Evolutionary conservation across 2,329 filamentous ascomycete species (phyloP), one percentile per base, ranked within the genome.

Genomic region (Tolypocladium nubicola): DNA sequence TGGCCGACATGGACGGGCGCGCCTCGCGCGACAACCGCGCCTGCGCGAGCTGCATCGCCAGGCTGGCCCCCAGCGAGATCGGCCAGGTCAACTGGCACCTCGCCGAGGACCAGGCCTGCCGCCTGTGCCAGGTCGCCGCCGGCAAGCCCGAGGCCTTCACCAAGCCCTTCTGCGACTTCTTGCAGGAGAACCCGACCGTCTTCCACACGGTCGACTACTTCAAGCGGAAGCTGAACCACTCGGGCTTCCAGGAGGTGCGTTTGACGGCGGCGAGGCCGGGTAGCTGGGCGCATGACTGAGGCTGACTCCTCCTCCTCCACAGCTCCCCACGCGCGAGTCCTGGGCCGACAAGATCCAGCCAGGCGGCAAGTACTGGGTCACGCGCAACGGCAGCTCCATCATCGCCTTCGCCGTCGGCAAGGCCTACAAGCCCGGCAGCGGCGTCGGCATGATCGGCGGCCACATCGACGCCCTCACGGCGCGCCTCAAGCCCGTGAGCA

Each of bases 401-500:
- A 89, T 96, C 65, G 89, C 91, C 9, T 97, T 97, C 73, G 82
- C 83, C 4, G 82, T 97, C 57, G 93, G 93, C 57, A 83, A 83
- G 55, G 80, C 86, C 3, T 97, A 96, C 71, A 80, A 88, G 72
- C 81, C 87, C 55, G 93, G 93, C 10, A 92, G 95, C 66, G 93
- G 93, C 53, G 81, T 93, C 54, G 90, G 87, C 57, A 92, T 97
- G 73, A 80, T 97, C 52, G 94, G 89, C 3, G 92, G 92, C 9
- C 94, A 97, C 72, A 88, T 97, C 61, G 94, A 97, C 73, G 92
- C 93, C 52, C 76, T 97, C 56, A 96, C 92, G 19, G 89, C 92
- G 21, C 89, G 86, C 72, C 76, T 97, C 65, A 97, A 97, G 84
- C 93, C 94, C 11, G 83, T 97, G 35, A 90, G 90, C 67, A 89